phyloP scores from a whole-genome alignment of 768 basidiomycete species.

The Amanita muscaria region DNA sequence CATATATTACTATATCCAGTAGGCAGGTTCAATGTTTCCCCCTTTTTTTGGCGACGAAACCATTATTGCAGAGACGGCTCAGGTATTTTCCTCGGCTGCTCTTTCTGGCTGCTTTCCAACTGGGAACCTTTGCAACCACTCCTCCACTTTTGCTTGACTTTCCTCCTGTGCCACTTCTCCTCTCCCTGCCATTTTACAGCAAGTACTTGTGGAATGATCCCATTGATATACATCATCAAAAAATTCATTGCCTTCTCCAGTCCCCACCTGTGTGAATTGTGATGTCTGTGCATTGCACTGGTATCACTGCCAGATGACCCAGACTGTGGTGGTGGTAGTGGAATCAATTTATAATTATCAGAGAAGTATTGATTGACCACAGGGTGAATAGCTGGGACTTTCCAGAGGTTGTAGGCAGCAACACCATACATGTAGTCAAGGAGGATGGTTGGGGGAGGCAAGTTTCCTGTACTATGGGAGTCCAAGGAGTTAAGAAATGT shows the following conservation, averaged over 20 bases:
- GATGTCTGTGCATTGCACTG: slow-evolving; percentile 5
- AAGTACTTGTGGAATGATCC: slow-evolving; percentile 7
- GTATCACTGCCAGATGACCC: neutral
- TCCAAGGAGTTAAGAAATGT: neutral
- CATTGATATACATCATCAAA: slow-evolving; percentile 9
- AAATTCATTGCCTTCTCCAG: slow-evolving; percentile 11
- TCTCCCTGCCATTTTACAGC: no score
- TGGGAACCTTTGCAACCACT: no score
- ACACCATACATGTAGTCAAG: slow-evolving; percentile 12
- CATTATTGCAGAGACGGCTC: no score
- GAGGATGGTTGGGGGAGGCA: slow-evolving; percentile 4
- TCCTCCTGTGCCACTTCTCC: no score
- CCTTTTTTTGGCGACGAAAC: no score
- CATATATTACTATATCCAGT: no score
- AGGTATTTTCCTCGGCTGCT: no score
- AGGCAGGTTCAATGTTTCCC: no score
- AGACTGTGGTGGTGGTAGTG: slow-evolving; percentile 4
- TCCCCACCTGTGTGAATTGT: slow-evolving; percentile 9
- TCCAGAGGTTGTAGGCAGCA: slow-evolving; percentile 13
- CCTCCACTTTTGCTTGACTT: no score
- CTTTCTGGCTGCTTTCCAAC: no score
- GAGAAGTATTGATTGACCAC: slow-evolving; percentile 9
- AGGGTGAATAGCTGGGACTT: slow-evolving; percentile 8
- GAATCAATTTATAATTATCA: slow-evolving; percentile 6
- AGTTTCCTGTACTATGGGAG: slow-evolving; percentile 2